These are phyloP conservation scores for Alliaria petiolata DNA, from an alignment of 345 rosid species.

Conservation along the genomic window DNA sequence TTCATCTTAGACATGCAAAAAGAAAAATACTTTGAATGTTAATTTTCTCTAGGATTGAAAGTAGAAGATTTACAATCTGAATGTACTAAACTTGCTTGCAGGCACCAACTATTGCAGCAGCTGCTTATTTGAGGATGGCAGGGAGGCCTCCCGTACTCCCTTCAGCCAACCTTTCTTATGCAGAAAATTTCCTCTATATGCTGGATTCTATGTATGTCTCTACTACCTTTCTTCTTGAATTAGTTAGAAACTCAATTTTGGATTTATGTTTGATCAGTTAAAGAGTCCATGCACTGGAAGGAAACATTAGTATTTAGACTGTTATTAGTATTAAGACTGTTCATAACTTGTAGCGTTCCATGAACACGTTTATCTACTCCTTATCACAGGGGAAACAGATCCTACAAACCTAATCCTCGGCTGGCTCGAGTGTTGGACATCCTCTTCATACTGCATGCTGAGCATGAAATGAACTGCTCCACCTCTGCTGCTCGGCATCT, in stretches of 20 bases:
- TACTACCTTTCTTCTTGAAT: background rate
- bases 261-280: background rate
- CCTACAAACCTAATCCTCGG: constrained; percentile 88
- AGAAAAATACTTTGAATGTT: no score
- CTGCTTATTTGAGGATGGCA: constrained; percentile 93
- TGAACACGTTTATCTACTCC: background rate
- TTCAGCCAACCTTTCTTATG: constrained; percentile 81
- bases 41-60: background rate
- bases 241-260: background rate
- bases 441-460: constrained; percentile 92
- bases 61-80: background rate
- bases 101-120: constrained; percentile 95
- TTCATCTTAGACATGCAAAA: background rate
- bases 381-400: constrained; percentile 68
- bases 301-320: background rate
- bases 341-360: background rate
- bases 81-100: constrained; percentile 28
- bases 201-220: constrained; percentile 79
- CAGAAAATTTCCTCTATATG: constrained; percentile 95
- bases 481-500: constrained; percentile 97
- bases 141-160: constrained; percentile 98
- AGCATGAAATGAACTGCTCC: constrained; percentile 98
- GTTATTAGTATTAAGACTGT: no score
- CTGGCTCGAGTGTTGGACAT: constrained; percentile 86
- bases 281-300: background rate